Conservation (phyloP, 73 alveolate species). For the Symbiodinium natans region DNA sequence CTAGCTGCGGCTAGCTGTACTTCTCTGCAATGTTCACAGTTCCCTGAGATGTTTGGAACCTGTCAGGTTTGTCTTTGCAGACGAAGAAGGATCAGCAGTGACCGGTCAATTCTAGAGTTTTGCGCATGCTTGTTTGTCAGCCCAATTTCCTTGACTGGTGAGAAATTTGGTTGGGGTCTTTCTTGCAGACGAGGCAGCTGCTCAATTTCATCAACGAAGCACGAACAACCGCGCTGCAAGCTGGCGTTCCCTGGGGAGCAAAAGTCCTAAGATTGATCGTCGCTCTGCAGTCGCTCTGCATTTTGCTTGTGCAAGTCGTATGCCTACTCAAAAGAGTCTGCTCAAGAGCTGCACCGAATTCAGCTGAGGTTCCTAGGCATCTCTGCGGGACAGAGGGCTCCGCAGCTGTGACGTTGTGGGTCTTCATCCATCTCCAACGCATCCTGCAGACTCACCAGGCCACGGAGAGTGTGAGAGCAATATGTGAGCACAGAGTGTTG, state of each 20-base stretch:
- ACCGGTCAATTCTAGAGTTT: background rate
- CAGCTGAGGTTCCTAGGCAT: constrained; percentile 35
- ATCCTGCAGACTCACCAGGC: constrained; percentile 90
- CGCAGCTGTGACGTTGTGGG: constrained; percentile 50
- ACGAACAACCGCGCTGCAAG: constrained; percentile 34
- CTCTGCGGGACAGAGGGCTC: constrained; percentile 51
- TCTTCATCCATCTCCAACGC: constrained; percentile 82
- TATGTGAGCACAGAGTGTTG: background rate
- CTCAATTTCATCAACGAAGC: constrained; percentile 75
- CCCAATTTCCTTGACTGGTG: no score
- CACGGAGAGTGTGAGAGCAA: background rate
- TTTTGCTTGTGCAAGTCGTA: no score
- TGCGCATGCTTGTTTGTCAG: background rate
- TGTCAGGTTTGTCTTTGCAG: constrained; percentile 15
- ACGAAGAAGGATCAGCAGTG: constrained; percentile 66
- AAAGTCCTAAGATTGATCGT: no score
- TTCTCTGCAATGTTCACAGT: no score
- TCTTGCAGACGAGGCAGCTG: constrained; percentile 26
- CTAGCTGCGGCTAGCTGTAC: background rate
- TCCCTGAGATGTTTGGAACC: no score
- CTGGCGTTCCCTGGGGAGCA: constrained; percentile 32
- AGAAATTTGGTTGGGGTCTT: no score
- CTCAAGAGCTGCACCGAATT: no score
- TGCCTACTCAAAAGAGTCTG: no score
- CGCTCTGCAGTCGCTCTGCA: no score